These are phyloP conservation scores for Epichloe sibirici DNA, from an alignment of 2,329 filamentous ascomycete species.

Conservation along the genomic window DNA sequence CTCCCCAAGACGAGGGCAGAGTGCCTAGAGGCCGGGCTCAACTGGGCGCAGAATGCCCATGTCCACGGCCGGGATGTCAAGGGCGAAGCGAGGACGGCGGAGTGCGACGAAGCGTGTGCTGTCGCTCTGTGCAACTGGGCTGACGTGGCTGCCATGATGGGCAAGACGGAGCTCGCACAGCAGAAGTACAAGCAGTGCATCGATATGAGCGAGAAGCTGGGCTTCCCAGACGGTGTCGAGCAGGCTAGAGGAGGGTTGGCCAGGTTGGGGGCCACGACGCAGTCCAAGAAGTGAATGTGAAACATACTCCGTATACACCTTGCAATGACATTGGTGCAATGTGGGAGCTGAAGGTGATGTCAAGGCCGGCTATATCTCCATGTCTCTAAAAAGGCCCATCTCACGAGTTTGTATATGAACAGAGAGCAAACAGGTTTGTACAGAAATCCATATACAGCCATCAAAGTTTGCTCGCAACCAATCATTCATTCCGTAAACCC, in stretches of 20 bases:
- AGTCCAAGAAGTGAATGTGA: not conserved
- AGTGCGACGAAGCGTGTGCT: conserved; percentile 76
- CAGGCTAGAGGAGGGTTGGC: conserved; percentile 41
- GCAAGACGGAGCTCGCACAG: conserved; percentile 51
- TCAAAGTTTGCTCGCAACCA: no score
- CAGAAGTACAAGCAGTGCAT: conserved; percentile 58
- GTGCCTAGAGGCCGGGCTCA: conserved; percentile 56
- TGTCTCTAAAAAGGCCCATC: no score
- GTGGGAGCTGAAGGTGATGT: no score
- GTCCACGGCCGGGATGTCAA: conserved; percentile 52
- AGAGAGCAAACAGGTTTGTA: no score
- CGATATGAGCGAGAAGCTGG: conserved; percentile 43
- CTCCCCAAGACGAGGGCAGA: conserved; percentile 39
- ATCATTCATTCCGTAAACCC: no score
- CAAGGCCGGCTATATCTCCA: no score
- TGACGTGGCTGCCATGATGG: conserved; percentile 67
- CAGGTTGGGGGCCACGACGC: conserved; percentile 13
- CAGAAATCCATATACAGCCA: no score
- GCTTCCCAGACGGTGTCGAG: conserved; percentile 36
- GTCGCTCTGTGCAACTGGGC: conserved; percentile 79
- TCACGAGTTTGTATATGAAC: no score
- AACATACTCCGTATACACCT: not conserved
- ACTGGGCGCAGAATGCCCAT: conserved; percentile 71
- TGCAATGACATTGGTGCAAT: no score
- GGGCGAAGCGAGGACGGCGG: conserved; percentile 54